Evolutionary conservation across 495 filamentous ascomycete genomes (phyloP), one percentile per base, ranked within the genome.

Genomic region (Penicillium malachiteum): DNA sequence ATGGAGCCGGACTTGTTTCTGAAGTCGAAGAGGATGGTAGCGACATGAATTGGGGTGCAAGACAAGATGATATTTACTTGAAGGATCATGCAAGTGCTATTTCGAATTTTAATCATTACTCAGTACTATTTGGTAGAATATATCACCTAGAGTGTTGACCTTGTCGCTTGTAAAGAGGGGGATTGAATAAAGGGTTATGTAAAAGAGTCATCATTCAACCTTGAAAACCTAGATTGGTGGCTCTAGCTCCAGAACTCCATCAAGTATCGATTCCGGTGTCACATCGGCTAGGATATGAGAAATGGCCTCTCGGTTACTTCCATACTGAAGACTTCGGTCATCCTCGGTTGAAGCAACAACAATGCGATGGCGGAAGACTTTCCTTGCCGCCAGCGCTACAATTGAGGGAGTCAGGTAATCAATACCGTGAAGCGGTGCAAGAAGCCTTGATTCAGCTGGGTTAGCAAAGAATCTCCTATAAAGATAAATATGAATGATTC

Each of bases 281-380:
- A 94, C 72, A 16, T 84, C 85, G 14, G 83, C 82, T 18, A 97
- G 62, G 34, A 90, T 55, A 32, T 76, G 75, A 43, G 79, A 76
- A 2, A 96, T 82, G 9, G 88, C 88, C 21, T 71, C 74, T 3
- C 86, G 37, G 50, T 95, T 85, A 67, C 92, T 96, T 4, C 94
- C 94, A 81, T 94, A 99, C 67, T 96, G 91, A 73, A 96, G 78
- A 65, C 92, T 97, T 40, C 92, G 73, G 72, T 99, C 94, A 51
- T 81, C 79, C 56, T 87, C 85, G 0, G 89, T 80, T 2, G 66
- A 74, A 1, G 83, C 78, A 8, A 96, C 77, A 3, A 78, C 65
- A n/a, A 98, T 81, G 21, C 90, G 84, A 68, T 98, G 95, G 26
- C 85, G 80, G 62, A 95, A 97, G 11, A 96, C 83, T 74, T 97